These are phyloP conservation scores for Pseudogymnoascus sp. DNA, from an alignment of 2,329 filamentous ascomycete genomes.

Conservation along the genomic window DNA sequence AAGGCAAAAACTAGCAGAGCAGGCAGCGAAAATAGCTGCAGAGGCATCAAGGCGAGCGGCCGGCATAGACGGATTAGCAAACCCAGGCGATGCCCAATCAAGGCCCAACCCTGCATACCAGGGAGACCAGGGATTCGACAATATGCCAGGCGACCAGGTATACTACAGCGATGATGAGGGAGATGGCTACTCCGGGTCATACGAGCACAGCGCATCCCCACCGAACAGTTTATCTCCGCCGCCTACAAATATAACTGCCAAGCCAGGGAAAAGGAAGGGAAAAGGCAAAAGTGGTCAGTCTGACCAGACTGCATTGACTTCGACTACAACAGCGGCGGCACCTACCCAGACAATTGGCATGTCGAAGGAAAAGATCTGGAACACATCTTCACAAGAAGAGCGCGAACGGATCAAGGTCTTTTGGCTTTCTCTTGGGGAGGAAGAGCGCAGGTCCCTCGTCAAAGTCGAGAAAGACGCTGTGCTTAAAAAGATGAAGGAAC, in stretches of 20 bases:
- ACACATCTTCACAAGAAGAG: constrained; percentile 88
- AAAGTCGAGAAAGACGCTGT: constrained; percentile 99
- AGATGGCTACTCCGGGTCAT: constrained; percentile 28
- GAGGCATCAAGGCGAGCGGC: constrained; percentile 13
- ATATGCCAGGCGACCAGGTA: constrained; percentile 38
- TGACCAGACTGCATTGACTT: constrained; percentile 1
- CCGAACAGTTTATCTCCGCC: constrained; percentile 21
- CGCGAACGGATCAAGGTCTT: constrained; percentile 97
- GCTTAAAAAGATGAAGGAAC: constrained; percentile 98
- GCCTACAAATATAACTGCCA: constrained; percentile 17
- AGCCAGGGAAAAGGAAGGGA: constrained; percentile 36
- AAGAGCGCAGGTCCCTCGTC: constrained; percentile 88
- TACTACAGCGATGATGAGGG: constrained; percentile 49
- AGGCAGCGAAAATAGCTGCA: constrained; percentile 28
- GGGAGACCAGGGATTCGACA: constrained; percentile 30
- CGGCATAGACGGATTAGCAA: not conserved
- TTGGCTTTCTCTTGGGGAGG: constrained; percentile 89
- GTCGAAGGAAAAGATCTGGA: constrained; percentile 82
- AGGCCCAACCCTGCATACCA: constrained; percentile 13
- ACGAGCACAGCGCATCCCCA: constrained; percentile 26
- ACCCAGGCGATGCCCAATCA: not conserved
- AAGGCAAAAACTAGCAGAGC: constrained; percentile 73
- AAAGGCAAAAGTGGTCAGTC: constrained; percentile 25
- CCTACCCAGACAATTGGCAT: constrained; percentile 35
- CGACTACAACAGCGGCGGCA: constrained; percentile 34